Conservation (phyloP, 495 filamentous ascomycete species). For the Chaetomium cochliodes region DNA sequence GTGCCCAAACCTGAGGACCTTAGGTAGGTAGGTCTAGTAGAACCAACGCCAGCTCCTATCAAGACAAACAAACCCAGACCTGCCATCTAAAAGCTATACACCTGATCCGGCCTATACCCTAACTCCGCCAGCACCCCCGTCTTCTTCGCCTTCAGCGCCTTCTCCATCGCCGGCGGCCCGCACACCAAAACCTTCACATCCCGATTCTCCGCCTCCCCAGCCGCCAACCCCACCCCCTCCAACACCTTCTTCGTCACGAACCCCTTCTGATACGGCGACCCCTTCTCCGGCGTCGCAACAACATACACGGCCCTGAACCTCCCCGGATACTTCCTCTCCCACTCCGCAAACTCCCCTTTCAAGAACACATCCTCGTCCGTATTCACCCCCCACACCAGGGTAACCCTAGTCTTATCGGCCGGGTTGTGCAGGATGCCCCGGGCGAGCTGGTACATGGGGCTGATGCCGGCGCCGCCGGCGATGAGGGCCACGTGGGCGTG, state of each 20-base stretch:
- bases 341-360: conserved; percentile 51
- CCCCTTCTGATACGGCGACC: conserved; percentile 50
- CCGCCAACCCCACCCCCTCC: conserved; percentile 45
- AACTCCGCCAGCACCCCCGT: conserved; percentile 50
- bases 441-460: conserved; percentile 60
- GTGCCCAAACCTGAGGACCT: background rate
- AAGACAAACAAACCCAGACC: background rate
- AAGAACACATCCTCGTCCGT: conserved; percentile 62
- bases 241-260: conserved; percentile 58
- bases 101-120: conserved; percentile 55
- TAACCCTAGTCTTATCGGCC: conserved; percentile 60
- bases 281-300: conserved; percentile 49
- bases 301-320: conserved; percentile 61
- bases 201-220: conserved; percentile 33
- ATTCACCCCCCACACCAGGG: conserved; percentile 65
- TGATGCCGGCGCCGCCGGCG: conserved; percentile 64
- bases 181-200: conserved; percentile 64
- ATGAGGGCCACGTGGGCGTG: conserved; percentile 57
- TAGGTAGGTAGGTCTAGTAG: background rate
- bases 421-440: conserved; percentile 63
- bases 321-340: conserved; percentile 53
- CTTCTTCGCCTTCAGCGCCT: conserved; percentile 46
- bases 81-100: conserved; percentile 50
- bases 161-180: conserved; percentile 63
- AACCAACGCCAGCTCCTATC: background rate